Percentiles rank a stretch among this genome's conserved stretches.
Evolutionary conservation across 345 rosid genomes (phyloP).

Genomic region (Rhizophora mangle): DNA sequence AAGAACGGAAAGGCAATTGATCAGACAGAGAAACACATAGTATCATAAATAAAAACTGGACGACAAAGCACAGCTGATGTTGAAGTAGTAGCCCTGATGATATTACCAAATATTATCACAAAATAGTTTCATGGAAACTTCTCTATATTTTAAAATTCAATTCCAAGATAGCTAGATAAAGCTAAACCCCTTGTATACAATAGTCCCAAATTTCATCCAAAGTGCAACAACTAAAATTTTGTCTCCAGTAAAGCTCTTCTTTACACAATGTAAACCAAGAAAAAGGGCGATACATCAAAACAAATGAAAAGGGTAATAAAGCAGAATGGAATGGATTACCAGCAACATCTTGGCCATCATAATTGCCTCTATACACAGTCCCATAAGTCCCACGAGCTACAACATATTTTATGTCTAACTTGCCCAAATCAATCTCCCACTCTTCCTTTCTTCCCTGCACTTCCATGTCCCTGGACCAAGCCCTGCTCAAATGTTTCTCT

Average conservation of each 20-base stretch:
- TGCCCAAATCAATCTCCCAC: slow-evolving; percentile 31
- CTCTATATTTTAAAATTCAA: no score
- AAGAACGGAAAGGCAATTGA: no score
- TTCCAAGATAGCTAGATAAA: no score
- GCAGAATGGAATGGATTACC: slow-evolving; percentile 13
- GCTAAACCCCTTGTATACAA: background rate
- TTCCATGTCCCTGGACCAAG: slow-evolving; percentile 29
- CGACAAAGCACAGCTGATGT: no score
- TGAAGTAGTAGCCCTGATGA: no score
- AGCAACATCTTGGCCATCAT: slow-evolving; percentile 37
- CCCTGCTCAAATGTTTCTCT: slow-evolving; percentile 30
- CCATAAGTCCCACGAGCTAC: slow-evolving; percentile 35
- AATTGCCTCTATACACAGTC: slow-evolving; percentile 30
- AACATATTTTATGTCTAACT: slow-evolving; percentile 25
- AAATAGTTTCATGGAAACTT: no score
- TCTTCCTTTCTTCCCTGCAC: slow-evolving; percentile 19
- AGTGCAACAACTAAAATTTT: background rate
- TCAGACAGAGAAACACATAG: no score
- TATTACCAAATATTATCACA: no score
- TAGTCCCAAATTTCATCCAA: background rate
- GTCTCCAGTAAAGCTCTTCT: background rate
- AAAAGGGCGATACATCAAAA: background rate
- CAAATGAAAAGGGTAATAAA: background rate
- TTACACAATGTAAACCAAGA: background rate
- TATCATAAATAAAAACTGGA: no score